Conservation (phyloP, 169 alveolate species). For the Plasmodium cynomolgi region DNA sequence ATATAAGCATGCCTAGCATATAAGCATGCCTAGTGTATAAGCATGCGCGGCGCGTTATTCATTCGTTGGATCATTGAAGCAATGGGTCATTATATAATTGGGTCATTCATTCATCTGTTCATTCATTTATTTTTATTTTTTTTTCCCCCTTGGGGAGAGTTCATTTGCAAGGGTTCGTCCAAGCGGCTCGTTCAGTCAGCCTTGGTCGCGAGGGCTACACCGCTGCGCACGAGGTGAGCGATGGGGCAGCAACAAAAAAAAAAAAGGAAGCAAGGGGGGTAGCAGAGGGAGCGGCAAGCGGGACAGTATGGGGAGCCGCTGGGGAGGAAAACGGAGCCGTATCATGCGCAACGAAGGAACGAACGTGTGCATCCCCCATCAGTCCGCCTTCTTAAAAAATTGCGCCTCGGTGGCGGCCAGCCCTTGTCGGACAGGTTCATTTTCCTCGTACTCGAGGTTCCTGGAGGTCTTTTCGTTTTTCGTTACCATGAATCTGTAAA, state of each 20-base stretch:
- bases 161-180: background rate
- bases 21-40: background rate
- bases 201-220: background rate
- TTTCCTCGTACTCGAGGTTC: conserved; percentile 9
- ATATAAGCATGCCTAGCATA: background rate
- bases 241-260: background rate
- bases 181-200: background rate
- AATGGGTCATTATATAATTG: too few relatives aligned
- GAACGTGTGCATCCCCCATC: background rate
- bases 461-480: conserved; percentile 13
- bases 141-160: background rate
- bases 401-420: conserved; percentile 2
- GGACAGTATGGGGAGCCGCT: too few relatives aligned
- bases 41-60: background rate
- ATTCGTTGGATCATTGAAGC: too few relatives aligned
- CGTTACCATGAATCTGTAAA: conserved; percentile 12
- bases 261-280: background rate
- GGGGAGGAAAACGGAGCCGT: background rate
- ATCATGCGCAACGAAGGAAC: background rate
- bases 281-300: background rate
- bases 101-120: too few relatives aligned
- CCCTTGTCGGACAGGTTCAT: background rate
- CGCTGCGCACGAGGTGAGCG: background rate
- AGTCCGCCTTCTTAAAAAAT: conserved; percentile 13
- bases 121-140: too few relatives aligned